Base-by-base conservation (phyloP, 2,329 filamentous ascomycete genomes). In the Colletotrichum salicis region DNA sequence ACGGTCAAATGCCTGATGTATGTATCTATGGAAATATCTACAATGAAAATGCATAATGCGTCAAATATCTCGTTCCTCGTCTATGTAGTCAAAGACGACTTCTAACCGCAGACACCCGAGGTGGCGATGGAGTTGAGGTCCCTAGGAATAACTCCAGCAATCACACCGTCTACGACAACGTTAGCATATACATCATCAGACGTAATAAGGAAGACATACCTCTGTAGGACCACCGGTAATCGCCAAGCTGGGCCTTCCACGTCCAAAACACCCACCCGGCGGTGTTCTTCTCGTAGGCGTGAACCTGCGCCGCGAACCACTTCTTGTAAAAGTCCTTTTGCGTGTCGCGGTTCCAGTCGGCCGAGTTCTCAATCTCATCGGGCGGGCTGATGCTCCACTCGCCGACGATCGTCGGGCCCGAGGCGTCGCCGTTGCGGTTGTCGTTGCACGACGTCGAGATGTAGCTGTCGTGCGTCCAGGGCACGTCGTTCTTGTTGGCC, bases 211-310 rank as follows among this genome's bases (percentile, higher is more conserved):
- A 29, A 2, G 5, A 58, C 72, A 27, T 48, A 67, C 72, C 72
- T 70, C 67, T 70, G 60, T 79, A 79, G 8, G 77, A 78, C 78
- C 78, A 79, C n/a, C 76, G 71, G 24, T 78, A 78, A 64, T 79
- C 78, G 8, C 77, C 76, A 15, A 79, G 66, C 67, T 79, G 77
- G 19, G 78, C 77, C 79, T 90, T 91, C 89, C 89, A 91, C 0
- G 84, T 84, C 89, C 89, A 91, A 76, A 90, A 91, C 3, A 88
- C 78, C 88, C 88, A 91, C 0, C 88, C 88, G 8, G 82, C 80
- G 2, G 80, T 73, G 19, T 82, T 79, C 67, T 83, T 83, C 80
- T 91, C 89, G 75, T 89, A 91, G 0, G 85, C 79, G 56, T 84
- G 81, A 0, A 86, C 83, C 78, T 91, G 89, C 0, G 88, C 88